Percentiles rank a stretch among this genome's conserved stretches.
Conservation (phyloP, 257 asterid species). For the Marsdenia floribunda region DNA sequence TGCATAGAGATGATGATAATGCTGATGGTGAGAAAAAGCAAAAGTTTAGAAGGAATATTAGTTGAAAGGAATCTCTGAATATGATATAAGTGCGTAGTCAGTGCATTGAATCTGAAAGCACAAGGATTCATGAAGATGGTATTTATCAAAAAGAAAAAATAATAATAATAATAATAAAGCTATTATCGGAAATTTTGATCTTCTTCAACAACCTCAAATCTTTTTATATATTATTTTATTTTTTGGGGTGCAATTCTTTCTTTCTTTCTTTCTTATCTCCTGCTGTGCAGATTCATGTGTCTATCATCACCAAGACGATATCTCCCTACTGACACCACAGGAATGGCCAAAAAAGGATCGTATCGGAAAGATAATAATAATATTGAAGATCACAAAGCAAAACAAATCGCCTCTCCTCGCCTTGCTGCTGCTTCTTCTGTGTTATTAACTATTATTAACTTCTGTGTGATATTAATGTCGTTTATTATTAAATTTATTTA, state of each 20-base stretch:
- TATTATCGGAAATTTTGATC: too few species aligned
- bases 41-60: background rate
- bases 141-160: background rate
- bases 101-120: conserved; percentile 21
- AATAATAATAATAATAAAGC: too few species aligned
- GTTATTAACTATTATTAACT: too few species aligned
- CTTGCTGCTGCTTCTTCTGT: too few species aligned
- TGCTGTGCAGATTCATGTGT: background rate
- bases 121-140: conserved; percentile 3
- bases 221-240: background rate
- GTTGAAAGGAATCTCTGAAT: background rate
- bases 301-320: background rate
- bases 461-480: too few species aligned
- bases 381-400: too few species aligned
- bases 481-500: too few species aligned
- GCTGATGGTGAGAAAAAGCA: background rate
- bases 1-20: too few species aligned
- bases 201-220: background rate
- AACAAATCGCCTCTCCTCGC: too few species aligned
- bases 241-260: background rate
- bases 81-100: background rate
- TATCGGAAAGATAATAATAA: too few species aligned
- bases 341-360: background rate
- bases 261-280: background rate
- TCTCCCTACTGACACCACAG: background rate